Evolutionary conservation across 345 rosid species (phyloP).

Genomic region (Sapria himalayana): DNA sequence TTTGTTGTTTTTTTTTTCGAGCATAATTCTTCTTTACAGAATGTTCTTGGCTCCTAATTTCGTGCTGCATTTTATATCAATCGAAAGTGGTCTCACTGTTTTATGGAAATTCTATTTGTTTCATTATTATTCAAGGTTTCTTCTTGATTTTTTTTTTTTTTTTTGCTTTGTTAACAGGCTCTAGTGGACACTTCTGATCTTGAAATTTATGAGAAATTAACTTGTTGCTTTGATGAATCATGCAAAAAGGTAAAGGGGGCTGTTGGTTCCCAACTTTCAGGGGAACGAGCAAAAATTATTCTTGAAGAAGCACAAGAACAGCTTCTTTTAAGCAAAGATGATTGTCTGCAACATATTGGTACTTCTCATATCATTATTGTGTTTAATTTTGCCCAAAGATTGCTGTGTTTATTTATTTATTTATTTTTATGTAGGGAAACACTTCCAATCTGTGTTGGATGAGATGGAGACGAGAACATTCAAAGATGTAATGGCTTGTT

Average conservation of each 20-base stretch:
- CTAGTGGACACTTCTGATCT: conserved; percentile 51
- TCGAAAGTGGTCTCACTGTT: no score
- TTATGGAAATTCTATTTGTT: no score
- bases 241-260: conserved; percentile 42
- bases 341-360: conserved; percentile 79
- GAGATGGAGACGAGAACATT: conserved; percentile 32
- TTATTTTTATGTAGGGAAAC: conserved; percentile 35
- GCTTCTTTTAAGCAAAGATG: conserved; percentile 47
- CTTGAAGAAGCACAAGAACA: conserved; percentile 60
- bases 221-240: conserved; percentile 33
- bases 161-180: conserved; percentile 28
- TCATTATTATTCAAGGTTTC: neutral
- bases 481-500: no score
- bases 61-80: no score
- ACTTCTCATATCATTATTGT: conserved; percentile 5
- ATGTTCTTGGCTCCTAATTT: no score
- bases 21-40: no score
- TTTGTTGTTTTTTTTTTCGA: no score
- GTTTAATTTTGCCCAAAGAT: conserved; percentile 1
- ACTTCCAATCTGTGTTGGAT: conserved; percentile 45
- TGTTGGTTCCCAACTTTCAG: conserved; percentile 62
- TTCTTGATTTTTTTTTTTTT: neutral
- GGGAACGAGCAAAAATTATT: conserved; percentile 77
- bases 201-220: conserved; percentile 56
- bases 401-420: conserved; percentile 8